Conservation (phyloP, 495 filamentous ascomycete genomes). For the Tetracladium setigerum region DNA sequence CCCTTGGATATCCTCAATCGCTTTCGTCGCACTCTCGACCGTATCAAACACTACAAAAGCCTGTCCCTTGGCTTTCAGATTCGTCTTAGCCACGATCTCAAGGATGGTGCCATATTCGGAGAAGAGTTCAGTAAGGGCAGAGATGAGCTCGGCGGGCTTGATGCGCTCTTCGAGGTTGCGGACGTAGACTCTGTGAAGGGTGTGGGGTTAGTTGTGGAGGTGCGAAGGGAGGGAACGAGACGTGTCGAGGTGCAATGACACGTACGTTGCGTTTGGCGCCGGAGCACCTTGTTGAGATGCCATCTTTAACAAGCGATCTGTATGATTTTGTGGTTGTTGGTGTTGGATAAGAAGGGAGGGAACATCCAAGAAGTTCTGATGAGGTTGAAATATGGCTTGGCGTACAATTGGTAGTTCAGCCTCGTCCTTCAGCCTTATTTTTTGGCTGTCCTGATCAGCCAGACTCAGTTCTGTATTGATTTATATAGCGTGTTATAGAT, state of each 20-base stretch:
- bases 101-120: constrained; percentile 83
- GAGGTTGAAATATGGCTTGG: too few relatives aligned
- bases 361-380: too few relatives aligned
- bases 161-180: constrained; percentile 91
- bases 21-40: constrained; percentile 63
- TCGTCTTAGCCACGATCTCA: constrained; percentile 88
- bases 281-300: constrained; percentile 1
- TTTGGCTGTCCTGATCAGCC: too few relatives aligned
- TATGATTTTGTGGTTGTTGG: constrained; percentile 2
- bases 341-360: not conserved
- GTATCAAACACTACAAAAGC: constrained; percentile 92
- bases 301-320: not conserved
- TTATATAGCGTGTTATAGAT: too few relatives aligned
- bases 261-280: constrained; percentile 47
- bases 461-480: too few relatives aligned
- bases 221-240: constrained; percentile 58
- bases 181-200: constrained; percentile 51
- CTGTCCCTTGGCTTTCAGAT: constrained; percentile 88
- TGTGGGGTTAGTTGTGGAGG: constrained; percentile 8
- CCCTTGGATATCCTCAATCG: constrained; percentile 84
- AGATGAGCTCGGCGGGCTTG: constrained; percentile 71
- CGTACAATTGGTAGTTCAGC: not conserved
- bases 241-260: constrained; percentile 62
- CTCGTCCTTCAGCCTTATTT: not conserved
- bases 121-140: constrained; percentile 72